Percentiles rank a stretch among this genome's conserved stretches.
phyloP scores from a whole-genome alignment of 1,284 basidiomycete genomes.

The Ceratobasidium sp. region DNA sequence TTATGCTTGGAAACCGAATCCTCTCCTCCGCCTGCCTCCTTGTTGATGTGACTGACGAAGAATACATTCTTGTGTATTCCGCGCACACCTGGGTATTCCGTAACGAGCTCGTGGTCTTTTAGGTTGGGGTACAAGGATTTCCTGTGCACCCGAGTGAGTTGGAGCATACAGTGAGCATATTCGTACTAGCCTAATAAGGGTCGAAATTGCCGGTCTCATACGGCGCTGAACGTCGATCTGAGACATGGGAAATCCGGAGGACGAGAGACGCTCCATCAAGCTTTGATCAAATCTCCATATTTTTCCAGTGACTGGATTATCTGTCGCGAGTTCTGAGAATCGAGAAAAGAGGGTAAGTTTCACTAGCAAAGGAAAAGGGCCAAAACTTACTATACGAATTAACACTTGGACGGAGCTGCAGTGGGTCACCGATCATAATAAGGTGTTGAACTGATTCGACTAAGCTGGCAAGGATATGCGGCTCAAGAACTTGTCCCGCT shows the following conservation, averaged over 20 bases:
- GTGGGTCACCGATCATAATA: constrained; percentile 78
- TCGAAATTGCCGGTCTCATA: constrained; percentile 66
- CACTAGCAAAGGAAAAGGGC: background rate
- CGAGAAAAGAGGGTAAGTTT: background rate
- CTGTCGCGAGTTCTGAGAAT: constrained; percentile 66
- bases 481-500: constrained; percentile 83
- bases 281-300: constrained; percentile 72
- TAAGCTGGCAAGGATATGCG: constrained; percentile 68
- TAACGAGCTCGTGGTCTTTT: constrained; percentile 69
- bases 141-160: constrained; percentile 56
- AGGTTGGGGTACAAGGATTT: constrained; percentile 72
- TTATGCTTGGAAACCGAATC: constrained; percentile 77
- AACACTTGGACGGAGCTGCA: constrained; percentile 76
- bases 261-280: constrained; percentile 72
- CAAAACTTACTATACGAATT: constrained; percentile 66
- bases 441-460: constrained; percentile 61
- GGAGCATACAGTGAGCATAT: background rate
- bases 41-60: constrained; percentile 70
- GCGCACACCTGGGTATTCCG: constrained; percentile 66
- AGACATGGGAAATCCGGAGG: constrained; percentile 66
- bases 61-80: constrained; percentile 72
- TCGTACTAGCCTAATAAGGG: constrained; percentile 59
- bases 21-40: constrained; percentile 67
- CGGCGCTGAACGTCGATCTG: constrained; percentile 65
- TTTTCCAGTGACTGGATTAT: constrained; percentile 64